Conservation (phyloP, 1,284 basidiomycete species). For the Vanrija sp. region DNA sequence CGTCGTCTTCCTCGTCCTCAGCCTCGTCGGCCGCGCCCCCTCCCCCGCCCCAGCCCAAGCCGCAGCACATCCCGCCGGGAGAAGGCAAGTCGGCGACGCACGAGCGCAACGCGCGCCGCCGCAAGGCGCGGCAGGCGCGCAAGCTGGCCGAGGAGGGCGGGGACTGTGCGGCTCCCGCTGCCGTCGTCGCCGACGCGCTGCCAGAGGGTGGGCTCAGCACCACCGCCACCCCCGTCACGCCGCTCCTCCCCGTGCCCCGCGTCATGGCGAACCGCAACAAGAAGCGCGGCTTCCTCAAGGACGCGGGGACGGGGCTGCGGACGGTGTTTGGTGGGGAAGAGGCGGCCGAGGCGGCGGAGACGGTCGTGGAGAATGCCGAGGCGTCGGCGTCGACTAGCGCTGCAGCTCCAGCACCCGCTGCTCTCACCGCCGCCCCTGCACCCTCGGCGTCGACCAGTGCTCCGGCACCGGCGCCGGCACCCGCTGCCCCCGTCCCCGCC, state of each 20-base stretch:
- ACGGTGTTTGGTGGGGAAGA: constrained; percentile 26
- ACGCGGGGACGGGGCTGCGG: constrained; percentile 36
- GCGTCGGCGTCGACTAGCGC: not conserved
- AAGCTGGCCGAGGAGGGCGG: constrained; percentile 11
- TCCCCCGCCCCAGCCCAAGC: not conserved
- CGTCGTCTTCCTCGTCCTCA: constrained; percentile 12
- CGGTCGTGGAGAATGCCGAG: not conserved
- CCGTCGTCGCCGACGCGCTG: too few relatives aligned
- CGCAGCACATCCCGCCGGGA: constrained; percentile 31
- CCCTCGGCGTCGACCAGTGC: not conserved
- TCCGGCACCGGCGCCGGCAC: not conserved
- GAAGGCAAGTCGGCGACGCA: constrained; percentile 39
- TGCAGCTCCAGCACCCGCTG: not conserved
- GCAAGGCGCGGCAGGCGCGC: constrained; percentile 22
- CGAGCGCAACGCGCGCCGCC: constrained; percentile 37
- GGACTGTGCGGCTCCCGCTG: too few relatives aligned
- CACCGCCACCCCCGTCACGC: not conserved
- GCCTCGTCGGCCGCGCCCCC: not conserved
- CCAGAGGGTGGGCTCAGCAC: too few relatives aligned
- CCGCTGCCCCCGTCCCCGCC: not conserved
- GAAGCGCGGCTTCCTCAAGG: constrained; percentile 41
- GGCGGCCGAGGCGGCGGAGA: not conserved
- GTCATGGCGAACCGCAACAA: constrained; percentile 44
- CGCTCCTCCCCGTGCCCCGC: constrained; percentile 16
- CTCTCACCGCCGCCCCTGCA: not conserved